Percentiles rank a stretch among this genome's conserved stretches.
phyloP scores from a whole-genome alignment of 345 rosid genomes.

The Melaleuca alternifolia region DNA sequence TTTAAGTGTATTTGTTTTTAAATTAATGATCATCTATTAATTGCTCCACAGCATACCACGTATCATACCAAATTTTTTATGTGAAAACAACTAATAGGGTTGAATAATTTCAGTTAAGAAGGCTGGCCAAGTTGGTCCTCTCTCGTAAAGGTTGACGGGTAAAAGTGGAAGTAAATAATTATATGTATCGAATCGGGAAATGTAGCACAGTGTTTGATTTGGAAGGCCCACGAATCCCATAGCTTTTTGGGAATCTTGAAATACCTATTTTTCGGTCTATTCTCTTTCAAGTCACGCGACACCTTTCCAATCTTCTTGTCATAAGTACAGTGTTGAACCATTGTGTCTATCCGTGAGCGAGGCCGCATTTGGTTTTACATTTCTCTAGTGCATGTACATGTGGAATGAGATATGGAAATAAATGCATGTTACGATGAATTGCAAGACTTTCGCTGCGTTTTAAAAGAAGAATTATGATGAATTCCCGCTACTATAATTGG shows the following conservation, averaged over 20 bases:
- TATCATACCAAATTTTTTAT: too few relatives aligned
- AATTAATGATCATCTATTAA: too few relatives aligned
- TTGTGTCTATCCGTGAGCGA: neutral
- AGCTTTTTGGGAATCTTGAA: neutral
- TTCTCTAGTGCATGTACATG: neutral
- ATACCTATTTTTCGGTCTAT: neutral
- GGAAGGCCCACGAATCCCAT: neutral
- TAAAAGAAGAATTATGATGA: neutral
- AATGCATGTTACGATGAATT: neutral
- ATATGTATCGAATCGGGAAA: neutral
- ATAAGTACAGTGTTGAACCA: neutral
- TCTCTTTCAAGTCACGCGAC: neutral
- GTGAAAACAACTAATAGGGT: neutral
- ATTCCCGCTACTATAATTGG: neutral
- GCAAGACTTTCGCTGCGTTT: neutral
- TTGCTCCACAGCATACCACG: too few relatives aligned
- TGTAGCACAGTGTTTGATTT: neutral
- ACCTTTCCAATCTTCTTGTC: neutral
- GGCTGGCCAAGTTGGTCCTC: too few relatives aligned
- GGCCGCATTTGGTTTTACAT: neutral
- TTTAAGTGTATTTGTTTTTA: too few relatives aligned
- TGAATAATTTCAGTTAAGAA: neutral
- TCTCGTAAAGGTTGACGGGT: neutral
- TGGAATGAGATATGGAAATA: neutral
- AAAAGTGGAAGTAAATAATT: neutral